phyloP scores from a whole-genome alignment of 176 grass and related monocot genomes.

The Zoysia japonica region DNA sequence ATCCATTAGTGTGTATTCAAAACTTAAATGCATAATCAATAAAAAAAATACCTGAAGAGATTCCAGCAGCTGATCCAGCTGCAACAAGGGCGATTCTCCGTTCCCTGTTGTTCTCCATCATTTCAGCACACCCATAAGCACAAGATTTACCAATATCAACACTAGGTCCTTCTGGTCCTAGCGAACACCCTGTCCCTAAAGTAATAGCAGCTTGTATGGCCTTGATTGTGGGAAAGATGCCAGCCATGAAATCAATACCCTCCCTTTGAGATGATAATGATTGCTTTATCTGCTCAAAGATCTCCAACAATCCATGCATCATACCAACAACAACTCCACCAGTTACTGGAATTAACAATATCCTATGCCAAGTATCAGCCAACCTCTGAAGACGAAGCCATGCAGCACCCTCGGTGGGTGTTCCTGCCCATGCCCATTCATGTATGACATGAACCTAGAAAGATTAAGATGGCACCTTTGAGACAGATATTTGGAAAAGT shows the following conservation, averaged over 20 bases:
- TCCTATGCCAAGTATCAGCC: constrained; percentile 94
- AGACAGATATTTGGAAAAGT: constrained; percentile 5
- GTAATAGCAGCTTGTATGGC: constrained; percentile 93
- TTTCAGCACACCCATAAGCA: constrained; percentile 95
- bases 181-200: constrained; percentile 87
- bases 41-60: constrained; percentile 80
- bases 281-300: constrained; percentile 93
- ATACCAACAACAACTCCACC: constrained; percentile 99
- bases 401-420: constrained; percentile 83
- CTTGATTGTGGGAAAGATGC: constrained; percentile 86
- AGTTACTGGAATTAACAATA: constrained; percentile 90
- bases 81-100: constrained; percentile 92
- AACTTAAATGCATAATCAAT: constrained; percentile 12
- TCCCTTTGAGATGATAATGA: constrained; percentile 71
- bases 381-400: constrained; percentile 95
- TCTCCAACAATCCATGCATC: constrained; percentile 98
- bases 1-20: not conserved
- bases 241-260: constrained; percentile 75
- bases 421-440: constrained; percentile 99
- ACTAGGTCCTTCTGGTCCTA: constrained; percentile 93
- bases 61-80: constrained; percentile 96
- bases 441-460: constrained; percentile 90
- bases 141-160: constrained; percentile 97
- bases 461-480: not conserved
- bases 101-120: constrained; percentile 99